These are phyloP conservation scores for Umbilicus rupestris DNA, from an alignment of 164 flowering plant genomes.

Conservation along the genomic window DNA sequence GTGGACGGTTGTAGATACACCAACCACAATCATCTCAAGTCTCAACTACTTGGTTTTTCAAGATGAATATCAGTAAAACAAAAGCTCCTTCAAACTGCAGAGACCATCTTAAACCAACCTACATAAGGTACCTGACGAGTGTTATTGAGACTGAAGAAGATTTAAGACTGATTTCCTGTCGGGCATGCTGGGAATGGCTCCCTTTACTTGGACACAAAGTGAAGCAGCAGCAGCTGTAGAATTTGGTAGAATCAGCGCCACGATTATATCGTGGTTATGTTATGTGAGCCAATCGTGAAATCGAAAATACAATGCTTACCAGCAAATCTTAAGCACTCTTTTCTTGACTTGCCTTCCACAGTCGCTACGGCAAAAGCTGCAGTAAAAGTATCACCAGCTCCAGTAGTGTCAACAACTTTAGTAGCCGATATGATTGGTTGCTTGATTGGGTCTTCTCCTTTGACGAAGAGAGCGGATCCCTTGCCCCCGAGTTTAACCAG, in stretches of 20 bases:
- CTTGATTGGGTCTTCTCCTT: slow-evolving; percentile 69
- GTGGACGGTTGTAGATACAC: too few relatives aligned
- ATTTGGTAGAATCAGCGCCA: not conserved
- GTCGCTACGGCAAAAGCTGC: slow-evolving; percentile 93
- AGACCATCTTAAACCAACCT: too few relatives aligned
- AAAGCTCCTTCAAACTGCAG: too few relatives aligned
- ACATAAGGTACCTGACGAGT: too few relatives aligned
- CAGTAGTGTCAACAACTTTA: slow-evolving; percentile 82
- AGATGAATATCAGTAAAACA: too few relatives aligned
- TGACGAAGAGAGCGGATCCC: slow-evolving; percentile 77
- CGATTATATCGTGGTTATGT: not conserved
- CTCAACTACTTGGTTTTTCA: too few relatives aligned
- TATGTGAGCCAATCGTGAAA: not conserved
- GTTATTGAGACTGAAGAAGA: slow-evolving; percentile 49
- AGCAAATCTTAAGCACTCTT: slow-evolving; percentile 77
- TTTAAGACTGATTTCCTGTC: slow-evolving; percentile 63
- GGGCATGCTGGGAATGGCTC: slow-evolving; percentile 98
- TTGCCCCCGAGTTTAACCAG: slow-evolving; percentile 83
- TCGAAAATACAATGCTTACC: slow-evolving; percentile 28
- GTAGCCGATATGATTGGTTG: slow-evolving; percentile 61
- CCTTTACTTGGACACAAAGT: slow-evolving; percentile 96
- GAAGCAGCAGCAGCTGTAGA: slow-evolving; percentile 93
- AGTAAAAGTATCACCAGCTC: slow-evolving; percentile 97
- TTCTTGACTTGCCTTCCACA: slow-evolving; percentile 72
- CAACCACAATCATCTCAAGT: too few relatives aligned